phyloP scores from a whole-genome alignment of 257 asterid genomes.

The Parsonsia alboflavescens region DNA sequence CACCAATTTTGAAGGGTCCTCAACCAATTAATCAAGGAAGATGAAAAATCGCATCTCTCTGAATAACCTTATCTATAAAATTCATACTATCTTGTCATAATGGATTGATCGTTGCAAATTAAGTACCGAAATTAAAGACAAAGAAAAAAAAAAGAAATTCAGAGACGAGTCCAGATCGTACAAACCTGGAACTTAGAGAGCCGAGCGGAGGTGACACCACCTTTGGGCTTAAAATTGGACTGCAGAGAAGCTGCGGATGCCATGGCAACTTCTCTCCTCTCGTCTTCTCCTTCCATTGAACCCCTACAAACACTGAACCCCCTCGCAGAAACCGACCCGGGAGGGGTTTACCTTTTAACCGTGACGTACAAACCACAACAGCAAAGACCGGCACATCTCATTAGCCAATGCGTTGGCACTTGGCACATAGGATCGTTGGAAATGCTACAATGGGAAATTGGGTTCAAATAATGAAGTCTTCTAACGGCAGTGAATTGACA shows the following conservation, averaged over 20 bases:
- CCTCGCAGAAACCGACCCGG: neutral
- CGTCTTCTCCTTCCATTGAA: conserved; percentile 25
- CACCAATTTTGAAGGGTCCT: neutral
- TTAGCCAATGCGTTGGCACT: too few relatives aligned
- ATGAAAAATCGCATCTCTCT: neutral
- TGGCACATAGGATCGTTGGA: too few relatives aligned
- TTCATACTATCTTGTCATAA: neutral
- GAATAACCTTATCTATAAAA: neutral
- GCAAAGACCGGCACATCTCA: too few relatives aligned
- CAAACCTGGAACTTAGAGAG: conserved; percentile 73
- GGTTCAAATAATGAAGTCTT: too few relatives aligned
- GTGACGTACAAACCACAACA: too few relatives aligned
- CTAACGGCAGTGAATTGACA: too few relatives aligned
- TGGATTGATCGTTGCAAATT: neutral
- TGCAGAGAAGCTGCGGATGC: conserved; percentile 50
- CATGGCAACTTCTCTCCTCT: conserved; percentile 65
- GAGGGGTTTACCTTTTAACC: too few relatives aligned
- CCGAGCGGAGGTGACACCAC: conserved; percentile 44
- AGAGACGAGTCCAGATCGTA: neutral
- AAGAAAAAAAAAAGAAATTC: neutral
- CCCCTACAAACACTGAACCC: neutral
- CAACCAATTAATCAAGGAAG: neutral
- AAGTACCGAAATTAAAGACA: neutral
- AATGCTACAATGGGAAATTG: too few relatives aligned
- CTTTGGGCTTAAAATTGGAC: conserved; percentile 48